Evolutionary conservation across 148 eudicot genomes (phyloP).

Genomic region (Spergularia bocconei): DNA sequence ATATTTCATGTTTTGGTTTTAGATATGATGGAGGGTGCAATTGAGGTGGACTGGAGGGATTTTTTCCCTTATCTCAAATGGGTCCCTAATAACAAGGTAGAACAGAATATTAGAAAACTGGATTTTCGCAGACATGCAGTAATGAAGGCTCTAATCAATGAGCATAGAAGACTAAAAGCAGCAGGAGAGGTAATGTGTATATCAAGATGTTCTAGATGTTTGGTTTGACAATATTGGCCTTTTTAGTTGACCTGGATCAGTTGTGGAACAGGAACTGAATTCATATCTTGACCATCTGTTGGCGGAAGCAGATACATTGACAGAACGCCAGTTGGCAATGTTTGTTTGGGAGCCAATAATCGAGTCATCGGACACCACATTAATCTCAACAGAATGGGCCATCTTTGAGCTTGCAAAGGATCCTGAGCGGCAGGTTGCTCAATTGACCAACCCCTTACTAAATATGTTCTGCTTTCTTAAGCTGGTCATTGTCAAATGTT

Average conservation of each 20-base stretch:
- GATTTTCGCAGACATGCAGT: conserved; percentile 56
- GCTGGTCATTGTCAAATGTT: not conserved
- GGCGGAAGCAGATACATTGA: conserved; percentile 48
- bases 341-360: conserved; percentile 81
- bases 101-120: conserved; percentile 43
- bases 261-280: conserved; percentile 39
- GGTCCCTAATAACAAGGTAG: conserved; percentile 69
- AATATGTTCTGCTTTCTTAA: not conserved
- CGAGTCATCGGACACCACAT: conserved; percentile 78
- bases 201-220: not conserved
- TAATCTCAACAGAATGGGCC: conserved; percentile 85
- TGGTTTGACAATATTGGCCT: not conserved
- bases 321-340: conserved; percentile 65
- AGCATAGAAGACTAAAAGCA: conserved; percentile 41
- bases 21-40: conserved; percentile 83
- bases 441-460: not conserved
- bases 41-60: conserved; percentile 94
- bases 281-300: conserved; percentile 60
- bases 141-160: conserved; percentile 62
- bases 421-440: conserved; percentile 60
- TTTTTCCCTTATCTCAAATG: conserved; percentile 79
- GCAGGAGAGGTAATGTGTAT: conserved; percentile 40
- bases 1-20: conserved; percentile 48
- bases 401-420: conserved; percentile 79
- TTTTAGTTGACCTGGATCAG: not conserved